Percentiles rank a stretch among this genome's conserved stretches.
Conservation (phyloP, 2,329 filamentous ascomycete genomes). For the Escovopsis sp. region DNA sequence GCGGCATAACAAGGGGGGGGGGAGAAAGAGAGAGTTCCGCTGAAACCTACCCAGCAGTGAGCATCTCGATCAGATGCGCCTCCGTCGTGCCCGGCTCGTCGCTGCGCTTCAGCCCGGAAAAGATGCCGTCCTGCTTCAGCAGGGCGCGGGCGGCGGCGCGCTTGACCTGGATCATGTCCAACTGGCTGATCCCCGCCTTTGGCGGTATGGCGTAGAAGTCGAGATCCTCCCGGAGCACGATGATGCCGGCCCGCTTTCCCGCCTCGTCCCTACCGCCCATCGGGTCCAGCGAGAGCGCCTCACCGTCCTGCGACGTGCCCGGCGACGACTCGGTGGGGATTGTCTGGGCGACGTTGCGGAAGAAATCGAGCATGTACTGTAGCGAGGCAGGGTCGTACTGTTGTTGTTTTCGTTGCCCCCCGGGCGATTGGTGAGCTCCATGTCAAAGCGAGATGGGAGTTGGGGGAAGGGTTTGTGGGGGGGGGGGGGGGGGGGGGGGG, state of each 20-base stretch:
- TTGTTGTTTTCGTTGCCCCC: no score
- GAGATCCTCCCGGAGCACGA: conserved; percentile 86
- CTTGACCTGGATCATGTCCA: conserved; percentile 94
- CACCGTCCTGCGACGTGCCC: conserved; percentile 46
- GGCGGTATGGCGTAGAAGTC: conserved; percentile 97
- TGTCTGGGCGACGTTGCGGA: conserved; percentile 89
- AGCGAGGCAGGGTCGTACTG: conserved; percentile 95
- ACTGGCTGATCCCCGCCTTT: conserved; percentile 63
- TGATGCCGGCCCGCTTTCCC: conserved; percentile 88
- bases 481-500: no score
- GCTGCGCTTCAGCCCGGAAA: conserved; percentile 85
- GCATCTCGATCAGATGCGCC: conserved; percentile 97
- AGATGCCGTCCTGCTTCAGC: conserved; percentile 83
- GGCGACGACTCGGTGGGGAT: conserved; percentile 66
- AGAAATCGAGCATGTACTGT: conserved; percentile 99
- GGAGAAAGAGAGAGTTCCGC: no score
- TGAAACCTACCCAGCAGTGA: conserved; percentile 76
- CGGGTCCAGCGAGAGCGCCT: conserved; percentile 54
- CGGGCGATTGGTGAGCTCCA: no score
- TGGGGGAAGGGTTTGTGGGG: no score
- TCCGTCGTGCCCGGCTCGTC: conserved; percentile 94
- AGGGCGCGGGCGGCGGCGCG: conserved; percentile 78
- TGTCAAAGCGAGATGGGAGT: no score
- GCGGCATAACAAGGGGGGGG: no score
- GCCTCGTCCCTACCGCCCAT: conserved; percentile 57